A percentile compares a stretch with the other conserved stretches of the same genome.
Evolutionary conservation across 1,284 basidiomycete genomes (phyloP).

Genomic region (Schizopora paradoxa): DNA sequence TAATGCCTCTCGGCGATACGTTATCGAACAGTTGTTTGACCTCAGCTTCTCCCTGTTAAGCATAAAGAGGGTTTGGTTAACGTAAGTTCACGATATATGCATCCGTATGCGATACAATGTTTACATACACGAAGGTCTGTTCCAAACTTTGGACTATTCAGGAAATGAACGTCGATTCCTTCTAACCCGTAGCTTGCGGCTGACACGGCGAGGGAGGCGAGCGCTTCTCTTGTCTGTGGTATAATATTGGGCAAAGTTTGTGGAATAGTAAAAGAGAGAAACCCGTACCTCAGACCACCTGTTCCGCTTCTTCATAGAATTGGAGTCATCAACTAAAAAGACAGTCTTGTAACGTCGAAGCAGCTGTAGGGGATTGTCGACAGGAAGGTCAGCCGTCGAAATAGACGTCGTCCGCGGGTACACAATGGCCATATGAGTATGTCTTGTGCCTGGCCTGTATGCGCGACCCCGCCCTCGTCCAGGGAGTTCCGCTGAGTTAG

Average conservation of each 20-base stretch:
- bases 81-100: too few relatives aligned
- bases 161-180: conserved; percentile 47
- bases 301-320: conserved; percentile 41
- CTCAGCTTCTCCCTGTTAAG: conserved; percentile 24
- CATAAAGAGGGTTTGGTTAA: neutral
- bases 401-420: too few relatives aligned
- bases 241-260: conserved; percentile 9
- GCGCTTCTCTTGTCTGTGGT: conserved; percentile 36
- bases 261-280: neutral
- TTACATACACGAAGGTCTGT: conserved; percentile 33
- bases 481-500: too few relatives aligned
- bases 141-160: conserved; percentile 33
- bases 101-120: conserved; percentile 3
- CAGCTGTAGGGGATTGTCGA: conserved; percentile 16
- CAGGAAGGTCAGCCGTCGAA: neutral
- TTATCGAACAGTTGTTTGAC: conserved; percentile 39
- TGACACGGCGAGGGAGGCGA: conserved; percentile 37
- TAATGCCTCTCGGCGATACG: conserved; percentile 40
- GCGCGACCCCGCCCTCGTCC: too few relatives aligned
- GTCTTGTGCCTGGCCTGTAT: too few relatives aligned
- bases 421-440: too few relatives aligned
- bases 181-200: conserved; percentile 41
- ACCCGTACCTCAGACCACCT: conserved; percentile 44
- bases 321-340: conserved; percentile 54
- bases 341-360: conserved; percentile 46